These are phyloP conservation scores for Polytrichum commune DNA, from an alignment of 225 moss, liverwort and hornwort species.

Conservation along the genomic window DNA sequence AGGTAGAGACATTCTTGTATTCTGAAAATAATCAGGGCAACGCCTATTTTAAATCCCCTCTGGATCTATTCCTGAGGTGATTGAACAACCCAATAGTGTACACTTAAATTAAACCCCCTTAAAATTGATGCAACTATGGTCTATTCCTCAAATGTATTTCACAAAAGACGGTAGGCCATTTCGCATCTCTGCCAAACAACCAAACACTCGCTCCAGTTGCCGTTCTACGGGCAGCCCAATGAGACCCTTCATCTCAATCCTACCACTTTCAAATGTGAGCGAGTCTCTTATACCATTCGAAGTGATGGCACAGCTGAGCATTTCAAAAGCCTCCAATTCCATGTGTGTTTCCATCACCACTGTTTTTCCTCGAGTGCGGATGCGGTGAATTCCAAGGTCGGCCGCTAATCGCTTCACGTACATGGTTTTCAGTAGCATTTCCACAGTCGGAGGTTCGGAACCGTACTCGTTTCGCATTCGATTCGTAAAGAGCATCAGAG, in stretches of 20 bases:
- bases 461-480: constrained; percentile 76
- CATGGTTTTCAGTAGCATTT: constrained; percentile 72
- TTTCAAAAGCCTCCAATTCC: constrained; percentile 80
- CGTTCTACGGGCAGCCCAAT: constrained; percentile 84
- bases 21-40: too few relatives aligned
- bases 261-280: constrained; percentile 50
- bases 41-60: too few relatives aligned
- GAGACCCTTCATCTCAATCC: constrained; percentile 84
- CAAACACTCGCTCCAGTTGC: constrained; percentile 81
- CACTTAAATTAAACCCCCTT: too few relatives aligned
- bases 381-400: constrained; percentile 86
- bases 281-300: constrained; percentile 60
- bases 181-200: constrained; percentile 80
- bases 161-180: constrained; percentile 86
- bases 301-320: constrained; percentile 60
- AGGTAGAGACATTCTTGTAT: too few relatives aligned
- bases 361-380: constrained; percentile 70
- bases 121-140: too few relatives aligned
- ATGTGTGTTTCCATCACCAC: constrained; percentile 85
- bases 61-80: too few relatives aligned
- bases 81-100: too few relatives aligned
- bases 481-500: constrained; percentile 81
- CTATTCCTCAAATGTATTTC: constrained; percentile 59
- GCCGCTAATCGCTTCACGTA: constrained; percentile 83
- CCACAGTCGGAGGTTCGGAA: constrained; percentile 62